Base-by-base conservation (phyloP, 2,329 filamentous ascomycete genomes). In the Beauveria bassiana region DNA sequence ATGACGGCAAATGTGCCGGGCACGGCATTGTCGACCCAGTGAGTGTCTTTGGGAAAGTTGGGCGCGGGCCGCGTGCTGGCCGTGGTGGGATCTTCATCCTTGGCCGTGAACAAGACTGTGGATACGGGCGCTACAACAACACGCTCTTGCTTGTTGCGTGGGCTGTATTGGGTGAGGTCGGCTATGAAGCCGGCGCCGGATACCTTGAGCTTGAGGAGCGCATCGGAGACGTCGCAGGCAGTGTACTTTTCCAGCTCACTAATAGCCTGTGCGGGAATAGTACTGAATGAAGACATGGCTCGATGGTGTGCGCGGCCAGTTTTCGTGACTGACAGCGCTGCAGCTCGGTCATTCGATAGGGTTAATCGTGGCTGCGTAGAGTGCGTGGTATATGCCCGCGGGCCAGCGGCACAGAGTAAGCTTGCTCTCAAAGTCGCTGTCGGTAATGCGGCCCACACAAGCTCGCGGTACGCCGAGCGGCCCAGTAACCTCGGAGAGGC, bases 1-100 rank as follows among this genome's bases (percentile, higher is more conserved):
- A 91, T 79, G 4, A 92, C 75, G 4, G 86, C 83, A 59, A 91
- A 79, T 1, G 85, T 87, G 8, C 79, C 81, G 0, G 80, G 75
- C 28, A 82, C 73, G 1, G 84, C 81, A 47, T 84, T 74, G 72
- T 93, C 89, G 43, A 86, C 86, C 81, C 86, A 92, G 67, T 91
- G 89, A 7, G 78, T 81, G 8, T 78, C 81, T 3, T 76, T 67
- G 1, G 85, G 82, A 51, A 89, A 81, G 61, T 86, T 86, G 68
- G 65, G 67, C 53, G 62, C 57, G 63, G 72, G 54, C 63, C 70
- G 66, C 26, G 26, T 20, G 62, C 61, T 60, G 75, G 64, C 20
- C 45, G 59, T 43, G 49, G 53, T n/a, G 28, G 46, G 26, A 34
- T 65, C 62, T 28, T 75, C 72, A 38, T 78, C 78, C 69, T 88